Base-by-base conservation (phyloP, 73 alveolate species). In the Durusdinium trenchii region DNA sequence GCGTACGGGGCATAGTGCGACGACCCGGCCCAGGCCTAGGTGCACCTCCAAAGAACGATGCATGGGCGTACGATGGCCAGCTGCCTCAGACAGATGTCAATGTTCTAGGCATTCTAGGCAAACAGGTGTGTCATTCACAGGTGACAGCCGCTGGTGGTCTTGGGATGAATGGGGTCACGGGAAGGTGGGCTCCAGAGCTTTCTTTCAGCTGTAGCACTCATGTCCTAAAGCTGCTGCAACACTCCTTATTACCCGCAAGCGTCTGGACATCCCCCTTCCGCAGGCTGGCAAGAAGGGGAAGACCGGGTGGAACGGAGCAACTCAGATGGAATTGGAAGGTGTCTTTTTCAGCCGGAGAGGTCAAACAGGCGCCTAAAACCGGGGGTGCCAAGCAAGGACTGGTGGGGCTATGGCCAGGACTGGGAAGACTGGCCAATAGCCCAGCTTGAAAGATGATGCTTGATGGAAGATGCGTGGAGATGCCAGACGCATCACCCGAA, bases 201-300 rank as follows among this genome's bases (percentile, higher is more conserved):
- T n/a, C n/a, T n/a, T n/a, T n/a, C n/a, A n/a, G n/a, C n/a, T n/a
- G n/a, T n/a, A n/a, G n/a, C n/a, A n/a, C n/a, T n/a, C n/a, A n/a
- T n/a, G n/a, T n/a, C n/a, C n/a, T n/a, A n/a, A n/a, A n/a, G n/a
- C n/a, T n/a, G n/a, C 78, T 23, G 23, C 32, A 64, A 23, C 38
- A 64, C 16, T 10, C 42, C 16, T 64, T 26, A 64, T 14, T 42
- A 64, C 45, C 7, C 45, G 40, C 84, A 26, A 71, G 51, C 12
- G 36, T 43, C 45, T 51, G 86, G 40, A 40, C 3, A 0, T 32
- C n/a, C 73, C 1, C 3, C 1, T 60, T 60, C 51, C 30, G 36
- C 7, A 81, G 91, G 91, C 89, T 43, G 89, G 91, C 71, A 81
- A 81, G 71, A 81, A 81, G 36, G 91, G 91, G n/a, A 81, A 81